Evolutionary conservation across 148 eudicot genomes (phyloP).

Genomic region (Limonium bicolor): DNA sequence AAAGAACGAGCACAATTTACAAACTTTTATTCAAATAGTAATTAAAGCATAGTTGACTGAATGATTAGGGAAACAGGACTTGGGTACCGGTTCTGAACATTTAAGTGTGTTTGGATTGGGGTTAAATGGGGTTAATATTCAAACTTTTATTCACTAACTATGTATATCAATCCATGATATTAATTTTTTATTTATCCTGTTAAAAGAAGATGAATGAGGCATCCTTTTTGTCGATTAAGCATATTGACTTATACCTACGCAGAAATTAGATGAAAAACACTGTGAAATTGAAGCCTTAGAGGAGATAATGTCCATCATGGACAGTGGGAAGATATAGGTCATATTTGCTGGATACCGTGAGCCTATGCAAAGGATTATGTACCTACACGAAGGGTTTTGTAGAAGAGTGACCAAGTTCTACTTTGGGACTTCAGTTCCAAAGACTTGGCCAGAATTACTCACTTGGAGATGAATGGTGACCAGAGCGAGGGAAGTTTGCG

Average conservation of each 20-base stretch:
- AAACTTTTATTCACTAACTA: too few relatives aligned
- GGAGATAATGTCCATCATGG: conserved; percentile 99
- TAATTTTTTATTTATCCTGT: conserved; percentile 27
- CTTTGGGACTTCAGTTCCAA: conserved; percentile 50
- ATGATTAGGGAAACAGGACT: too few relatives aligned
- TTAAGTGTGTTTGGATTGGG: too few relatives aligned
- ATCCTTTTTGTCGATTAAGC: conserved; percentile 96
- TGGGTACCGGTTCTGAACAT: too few relatives aligned
- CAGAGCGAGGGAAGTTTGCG: conserved; percentile 47
- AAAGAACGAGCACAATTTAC: too few relatives aligned
- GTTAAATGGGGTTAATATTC: too few relatives aligned
- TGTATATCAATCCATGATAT: too few relatives aligned
- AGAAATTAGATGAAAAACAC: conserved; percentile 89
- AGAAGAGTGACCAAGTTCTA: conserved; percentile 95
- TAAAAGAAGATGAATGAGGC: conserved; percentile 98
- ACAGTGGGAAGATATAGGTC: conserved; percentile 78
- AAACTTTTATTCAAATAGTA: too few relatives aligned
- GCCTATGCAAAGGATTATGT: conserved; percentile 94
- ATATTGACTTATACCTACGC: conserved; percentile 90
- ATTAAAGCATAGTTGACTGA: too few relatives aligned
- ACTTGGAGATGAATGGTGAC: conserved; percentile 51
- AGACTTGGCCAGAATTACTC: conserved; percentile 70
- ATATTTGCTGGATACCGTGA: conserved; percentile 96
- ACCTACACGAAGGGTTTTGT: conserved; percentile 88
- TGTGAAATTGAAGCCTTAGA: conserved; percentile 92